Evolutionary conservation across 345 rosid species (phyloP).

Genomic region (Limnanthes douglasii): DNA sequence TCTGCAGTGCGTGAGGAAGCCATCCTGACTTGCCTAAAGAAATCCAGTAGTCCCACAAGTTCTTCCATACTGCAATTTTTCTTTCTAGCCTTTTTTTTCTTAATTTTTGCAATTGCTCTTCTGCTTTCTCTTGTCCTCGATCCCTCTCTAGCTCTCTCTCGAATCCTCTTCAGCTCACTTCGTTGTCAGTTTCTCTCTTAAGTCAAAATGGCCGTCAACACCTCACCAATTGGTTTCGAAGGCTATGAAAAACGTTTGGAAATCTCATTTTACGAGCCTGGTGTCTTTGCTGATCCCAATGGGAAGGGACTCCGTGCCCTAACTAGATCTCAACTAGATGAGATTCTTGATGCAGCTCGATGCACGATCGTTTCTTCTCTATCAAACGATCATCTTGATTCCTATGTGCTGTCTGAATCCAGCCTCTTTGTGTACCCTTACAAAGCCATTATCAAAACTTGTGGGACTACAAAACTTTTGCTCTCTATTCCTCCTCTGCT

Average conservation of each 20-base stretch:
- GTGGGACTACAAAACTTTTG: constrained; percentile 90
- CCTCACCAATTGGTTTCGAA: constrained; percentile 89
- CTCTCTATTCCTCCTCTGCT: constrained; percentile 88
- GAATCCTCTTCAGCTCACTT: constrained; percentile 6
- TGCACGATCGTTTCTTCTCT: constrained; percentile 87
- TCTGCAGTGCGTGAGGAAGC: constrained; percentile 72
- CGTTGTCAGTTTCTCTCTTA: too few relatives aligned
- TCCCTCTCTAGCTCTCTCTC: constrained; percentile 20
- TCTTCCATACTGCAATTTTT: too few relatives aligned
- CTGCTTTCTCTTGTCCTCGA: constrained; percentile 26
- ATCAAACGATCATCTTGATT: constrained; percentile 59
- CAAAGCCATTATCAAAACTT: constrained; percentile 89
- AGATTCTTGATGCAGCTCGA: constrained; percentile 62
- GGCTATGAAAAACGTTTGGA: constrained; percentile 97
- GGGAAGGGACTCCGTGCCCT: constrained; percentile 57
- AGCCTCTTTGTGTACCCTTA: constrained; percentile 90
- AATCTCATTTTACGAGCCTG: constrained; percentile 51
- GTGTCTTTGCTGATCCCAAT: constrained; percentile 48
- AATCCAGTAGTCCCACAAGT: too few relatives aligned
- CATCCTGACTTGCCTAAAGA: too few relatives aligned
- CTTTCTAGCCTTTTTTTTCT: constrained; percentile 12
- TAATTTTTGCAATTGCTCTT: constrained; percentile 14
- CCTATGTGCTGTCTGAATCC: constrained; percentile 93
- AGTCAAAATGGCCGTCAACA: constrained; percentile 39
- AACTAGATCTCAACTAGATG: constrained; percentile 53